A percentile compares a stretch with the other conserved stretches of the same genome.
These are phyloP conservation scores for Erodium texanum DNA, from an alignment of 441 rosid species.

Conservation along the genomic window DNA sequence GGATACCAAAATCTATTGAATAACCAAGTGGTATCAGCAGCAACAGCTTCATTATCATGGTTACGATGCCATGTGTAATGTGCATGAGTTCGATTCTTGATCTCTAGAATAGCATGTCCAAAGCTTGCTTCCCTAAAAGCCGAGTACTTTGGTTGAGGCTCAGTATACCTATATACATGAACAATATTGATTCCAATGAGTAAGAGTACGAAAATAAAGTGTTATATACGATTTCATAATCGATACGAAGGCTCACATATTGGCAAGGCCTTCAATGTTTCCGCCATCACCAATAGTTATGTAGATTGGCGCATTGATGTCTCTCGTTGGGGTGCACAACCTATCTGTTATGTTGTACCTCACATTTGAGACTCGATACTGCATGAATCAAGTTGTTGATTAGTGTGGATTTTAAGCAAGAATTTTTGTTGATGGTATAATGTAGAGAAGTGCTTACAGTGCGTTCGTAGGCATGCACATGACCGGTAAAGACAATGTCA, in stretches of 20 bases:
- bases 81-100: constrained; percentile 38
- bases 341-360: constrained; percentile 35
- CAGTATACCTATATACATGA: constrained; percentile 14
- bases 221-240: no score
- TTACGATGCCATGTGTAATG: constrained; percentile 37
- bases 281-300: constrained; percentile 31
- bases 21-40: constrained; percentile 34
- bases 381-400: neutral
- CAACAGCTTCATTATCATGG: constrained; percentile 27
- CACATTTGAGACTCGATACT: constrained; percentile 34
- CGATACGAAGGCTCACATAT: constrained; percentile 18
- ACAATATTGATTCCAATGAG: no score
- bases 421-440: no score
- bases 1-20: constrained; percentile 32
- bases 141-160: constrained; percentile 28
- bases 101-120: constrained; percentile 26
- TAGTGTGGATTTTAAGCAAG: neutral
- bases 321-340: constrained; percentile 17
- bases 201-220: no score
- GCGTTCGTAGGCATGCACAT: constrained; percentile 23
- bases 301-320: constrained; percentile 21
- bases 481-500: constrained; percentile 1
- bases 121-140: constrained; percentile 28
- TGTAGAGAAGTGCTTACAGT: constrained; percentile 12
- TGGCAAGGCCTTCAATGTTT: constrained; percentile 27